Evolutionary conservation across 495 filamentous ascomycete genomes (phyloP).

Genomic region (Podospora pseudocomata): DNA sequence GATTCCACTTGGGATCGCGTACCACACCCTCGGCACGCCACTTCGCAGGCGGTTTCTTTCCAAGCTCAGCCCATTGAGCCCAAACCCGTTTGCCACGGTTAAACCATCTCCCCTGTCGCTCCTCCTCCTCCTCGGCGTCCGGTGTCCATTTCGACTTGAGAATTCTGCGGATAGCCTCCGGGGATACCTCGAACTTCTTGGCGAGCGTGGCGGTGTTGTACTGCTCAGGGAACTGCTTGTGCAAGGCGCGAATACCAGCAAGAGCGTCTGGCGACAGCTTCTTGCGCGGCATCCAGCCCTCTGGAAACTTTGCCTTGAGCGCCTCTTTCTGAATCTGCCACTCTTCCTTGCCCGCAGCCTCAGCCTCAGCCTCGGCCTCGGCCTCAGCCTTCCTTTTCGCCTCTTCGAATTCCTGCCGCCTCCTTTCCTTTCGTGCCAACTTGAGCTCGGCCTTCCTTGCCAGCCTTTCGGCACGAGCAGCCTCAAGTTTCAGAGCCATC

Average conservation of each 20-base stretch:
- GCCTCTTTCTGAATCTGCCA: slow-evolving; percentile 31
- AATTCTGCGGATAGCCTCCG: slow-evolving; percentile 83
- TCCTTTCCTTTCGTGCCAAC: background rate
- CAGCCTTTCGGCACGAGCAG: background rate
- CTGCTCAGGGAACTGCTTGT: slow-evolving; percentile 65
- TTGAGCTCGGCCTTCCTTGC: background rate
- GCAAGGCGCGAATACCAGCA: slow-evolving; percentile 77
- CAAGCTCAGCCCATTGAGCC: slow-evolving; percentile 65
- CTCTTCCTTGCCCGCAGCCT: slow-evolving; percentile 8
- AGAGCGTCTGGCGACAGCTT: slow-evolving; percentile 86
- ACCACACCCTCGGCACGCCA: slow-evolving; percentile 68
- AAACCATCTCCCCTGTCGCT: slow-evolving; percentile 69
- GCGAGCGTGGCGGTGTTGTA: slow-evolving; percentile 75
- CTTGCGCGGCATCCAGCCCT: slow-evolving; percentile 77
- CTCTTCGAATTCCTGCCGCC: background rate
- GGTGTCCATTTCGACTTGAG: slow-evolving; percentile 81
- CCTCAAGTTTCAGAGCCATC: background rate
- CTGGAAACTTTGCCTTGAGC: slow-evolving; percentile 58
- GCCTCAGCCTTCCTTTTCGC: slow-evolving; percentile 5
- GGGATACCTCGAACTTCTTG: slow-evolving; percentile 74
- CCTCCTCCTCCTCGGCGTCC: slow-evolving; percentile 53
- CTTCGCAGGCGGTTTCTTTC: slow-evolving; percentile 60
- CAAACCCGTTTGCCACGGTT: slow-evolving; percentile 74
- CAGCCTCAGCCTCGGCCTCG: background rate
- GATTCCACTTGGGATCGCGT: slow-evolving; percentile 38